Conservation (phyloP, 1,139 yeast species). For the Lodderomyces elongisporus region DNA sequence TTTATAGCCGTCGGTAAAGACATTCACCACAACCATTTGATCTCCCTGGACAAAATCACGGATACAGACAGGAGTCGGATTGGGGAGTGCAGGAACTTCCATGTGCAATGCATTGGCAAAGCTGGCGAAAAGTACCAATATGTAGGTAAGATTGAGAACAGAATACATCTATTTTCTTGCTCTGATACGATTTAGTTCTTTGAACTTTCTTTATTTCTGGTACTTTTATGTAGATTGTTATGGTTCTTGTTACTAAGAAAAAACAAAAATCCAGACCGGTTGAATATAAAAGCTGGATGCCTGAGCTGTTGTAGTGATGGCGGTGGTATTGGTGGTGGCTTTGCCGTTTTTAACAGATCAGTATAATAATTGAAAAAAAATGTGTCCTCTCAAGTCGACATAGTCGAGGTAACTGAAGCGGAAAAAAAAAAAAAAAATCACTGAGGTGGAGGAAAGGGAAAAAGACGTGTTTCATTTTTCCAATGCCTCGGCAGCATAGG, state of each 20-base stretch:
- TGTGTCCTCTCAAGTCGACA: too few relatives aligned
- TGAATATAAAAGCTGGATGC: too few relatives aligned
- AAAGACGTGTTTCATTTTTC: not conserved
- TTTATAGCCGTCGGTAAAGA: slow-evolving; percentile 62
- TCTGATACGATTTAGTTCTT: too few relatives aligned
- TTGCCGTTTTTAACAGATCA: too few relatives aligned
- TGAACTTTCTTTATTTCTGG: too few relatives aligned
- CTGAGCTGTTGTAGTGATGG: too few relatives aligned
- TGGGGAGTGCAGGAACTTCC: slow-evolving; percentile 33
- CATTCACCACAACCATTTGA: slow-evolving; percentile 78
- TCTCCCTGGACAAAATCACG: slow-evolving; percentile 85
- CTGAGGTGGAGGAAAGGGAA: not conserved
- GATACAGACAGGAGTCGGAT: slow-evolving; percentile 55
- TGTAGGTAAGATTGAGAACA: slow-evolving; percentile 6
- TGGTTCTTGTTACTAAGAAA: too few relatives aligned
- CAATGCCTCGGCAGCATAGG: not conserved
- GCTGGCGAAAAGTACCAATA: slow-evolving; percentile 18
- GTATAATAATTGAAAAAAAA: too few relatives aligned
- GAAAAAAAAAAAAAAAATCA: not conserved
- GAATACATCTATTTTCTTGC: slow-evolving; percentile 4
- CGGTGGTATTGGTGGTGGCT: too few relatives aligned
- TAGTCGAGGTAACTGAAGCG: too few relatives aligned
- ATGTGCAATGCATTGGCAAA: slow-evolving; percentile 31
- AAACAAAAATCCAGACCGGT: too few relatives aligned
- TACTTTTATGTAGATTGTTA: too few relatives aligned